These are phyloP conservation scores for Bidens hawaiensis DNA, from an alignment of 140 eudicot species.

Conservation along the genomic window DNA sequence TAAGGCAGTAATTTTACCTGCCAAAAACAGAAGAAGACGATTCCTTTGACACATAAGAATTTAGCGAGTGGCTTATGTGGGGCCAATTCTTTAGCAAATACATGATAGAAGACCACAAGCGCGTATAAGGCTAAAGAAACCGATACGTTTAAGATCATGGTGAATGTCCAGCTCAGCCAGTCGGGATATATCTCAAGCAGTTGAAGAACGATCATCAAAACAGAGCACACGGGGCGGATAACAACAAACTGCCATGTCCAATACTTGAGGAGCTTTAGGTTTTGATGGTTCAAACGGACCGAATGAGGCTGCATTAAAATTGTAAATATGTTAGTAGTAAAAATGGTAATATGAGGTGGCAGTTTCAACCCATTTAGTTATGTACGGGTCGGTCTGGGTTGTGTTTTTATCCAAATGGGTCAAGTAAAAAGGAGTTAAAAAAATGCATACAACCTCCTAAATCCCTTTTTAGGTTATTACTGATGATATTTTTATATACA, in stretches of 20 bases:
- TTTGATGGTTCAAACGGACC: constrained; percentile 65
- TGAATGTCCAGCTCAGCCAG: constrained; percentile 94
- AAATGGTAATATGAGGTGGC: neutral
- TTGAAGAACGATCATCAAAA: constrained; percentile 68
- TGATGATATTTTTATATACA: too few relatives aligned
- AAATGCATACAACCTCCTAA: constrained; percentile 8
- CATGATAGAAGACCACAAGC: constrained; percentile 83
- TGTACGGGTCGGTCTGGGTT: neutral
- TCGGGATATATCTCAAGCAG: constrained; percentile 66
- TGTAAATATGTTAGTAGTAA: constrained; percentile 8
- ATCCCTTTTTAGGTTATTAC: neutral
- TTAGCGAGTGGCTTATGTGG: constrained; percentile 93
- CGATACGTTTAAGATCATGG: constrained; percentile 76
- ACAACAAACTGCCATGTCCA: constrained; percentile 94
- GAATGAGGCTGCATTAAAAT: constrained; percentile 72
- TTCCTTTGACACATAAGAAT: constrained; percentile 87
- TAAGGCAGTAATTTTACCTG: constrained; percentile 44
- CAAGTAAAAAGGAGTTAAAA: neutral
- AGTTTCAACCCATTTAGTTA: neutral
- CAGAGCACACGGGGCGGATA: constrained; percentile 84
- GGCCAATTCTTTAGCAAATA: constrained; percentile 84
- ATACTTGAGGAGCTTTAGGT: constrained; percentile 62
- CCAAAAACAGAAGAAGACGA: constrained; percentile 93
- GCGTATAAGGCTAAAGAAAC: constrained; percentile 81
- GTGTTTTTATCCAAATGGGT: neutral